phyloP scores from a whole-genome alignment of 768 basidiomycete species.

The Xanthoconium purpureum region DNA sequence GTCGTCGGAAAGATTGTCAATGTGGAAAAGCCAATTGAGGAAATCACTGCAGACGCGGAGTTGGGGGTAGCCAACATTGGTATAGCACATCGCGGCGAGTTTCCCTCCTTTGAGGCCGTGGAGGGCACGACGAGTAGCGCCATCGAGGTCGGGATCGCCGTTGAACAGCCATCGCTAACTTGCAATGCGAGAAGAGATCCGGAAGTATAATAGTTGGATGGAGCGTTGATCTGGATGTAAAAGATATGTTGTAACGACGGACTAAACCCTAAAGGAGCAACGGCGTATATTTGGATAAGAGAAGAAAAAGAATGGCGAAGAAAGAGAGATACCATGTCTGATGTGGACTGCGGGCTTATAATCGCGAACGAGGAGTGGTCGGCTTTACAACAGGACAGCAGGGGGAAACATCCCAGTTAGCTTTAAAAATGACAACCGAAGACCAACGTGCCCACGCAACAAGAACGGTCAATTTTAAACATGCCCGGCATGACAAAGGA shows the following conservation, averaged over 20 bases:
- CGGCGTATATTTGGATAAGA: constrained; percentile 1
- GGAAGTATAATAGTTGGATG: constrained; percentile 57
- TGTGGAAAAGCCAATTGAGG: constrained; percentile 73
- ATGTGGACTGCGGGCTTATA: constrained; percentile 12
- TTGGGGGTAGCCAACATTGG: constrained; percentile 54
- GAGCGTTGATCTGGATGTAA: constrained; percentile 16
- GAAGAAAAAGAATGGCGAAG: not conserved
- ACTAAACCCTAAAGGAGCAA: constrained; percentile 23
- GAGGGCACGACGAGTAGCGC: constrained; percentile 53
- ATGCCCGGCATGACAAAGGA: not conserved
- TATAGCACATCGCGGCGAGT: constrained; percentile 48
- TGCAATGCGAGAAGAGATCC: constrained; percentile 74
- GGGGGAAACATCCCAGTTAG: not conserved
- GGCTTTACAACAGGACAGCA: constrained; percentile 13
- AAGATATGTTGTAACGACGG: constrained; percentile 12
- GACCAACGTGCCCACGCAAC: not conserved
- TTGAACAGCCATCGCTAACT: constrained; percentile 34
- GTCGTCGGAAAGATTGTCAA: constrained; percentile 77
- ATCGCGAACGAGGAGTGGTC: not conserved
- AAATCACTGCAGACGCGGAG: constrained; percentile 74
- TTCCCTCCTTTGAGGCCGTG: constrained; percentile 70
- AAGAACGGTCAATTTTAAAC: constrained; percentile 7
- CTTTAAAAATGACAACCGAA: constrained; percentile 15
- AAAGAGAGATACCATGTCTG: not conserved
- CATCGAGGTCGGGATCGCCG: constrained; percentile 45